Conservation (phyloP, 176 grass and related monocot genomes). For the Rhynchospora breviuscula region DNA sequence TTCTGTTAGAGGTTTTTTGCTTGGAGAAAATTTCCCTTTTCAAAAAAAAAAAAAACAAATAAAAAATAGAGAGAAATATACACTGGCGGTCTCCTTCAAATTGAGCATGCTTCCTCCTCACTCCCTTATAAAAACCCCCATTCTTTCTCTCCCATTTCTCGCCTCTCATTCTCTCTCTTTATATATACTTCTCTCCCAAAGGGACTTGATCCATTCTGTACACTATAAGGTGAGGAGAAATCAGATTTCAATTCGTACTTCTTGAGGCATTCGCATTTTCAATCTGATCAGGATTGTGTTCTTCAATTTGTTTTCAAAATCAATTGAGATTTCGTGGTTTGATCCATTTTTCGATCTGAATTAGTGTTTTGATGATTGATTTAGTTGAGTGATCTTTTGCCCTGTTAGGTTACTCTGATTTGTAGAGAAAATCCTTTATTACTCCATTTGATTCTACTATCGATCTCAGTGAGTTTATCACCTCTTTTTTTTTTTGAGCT, state of each 20-base stretch:
- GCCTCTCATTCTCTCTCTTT: not conserved
- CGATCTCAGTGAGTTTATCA: not conserved
- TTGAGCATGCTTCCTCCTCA: constrained; percentile 20
- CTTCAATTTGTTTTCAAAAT: constrained; percentile 3
- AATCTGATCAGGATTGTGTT: not conserved
- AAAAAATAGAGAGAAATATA: not conserved
- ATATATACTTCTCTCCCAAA: not conserved
- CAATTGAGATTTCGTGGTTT: not conserved
- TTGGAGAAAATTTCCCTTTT: not conserved
- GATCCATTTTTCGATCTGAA: not conserved
- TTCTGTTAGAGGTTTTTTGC: constrained; percentile 28
- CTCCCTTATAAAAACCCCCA: constrained; percentile 24
- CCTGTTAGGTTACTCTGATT: constrained; percentile 6
- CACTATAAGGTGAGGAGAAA: not conserved
- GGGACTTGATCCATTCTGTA: not conserved
- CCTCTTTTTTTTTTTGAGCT: not conserved
- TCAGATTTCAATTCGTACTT: not conserved
- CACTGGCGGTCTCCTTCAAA: constrained; percentile 25
- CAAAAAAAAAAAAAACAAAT: not conserved
- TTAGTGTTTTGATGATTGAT: not conserved
- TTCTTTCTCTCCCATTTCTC: constrained; percentile 14
- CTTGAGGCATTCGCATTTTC: not conserved
- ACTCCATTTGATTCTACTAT: not conserved
- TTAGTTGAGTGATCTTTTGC: not conserved
- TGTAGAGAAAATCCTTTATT: not conserved